Percentiles rank a stretch among this genome's conserved stretches.
Conservation (phyloP, 371 early-diverging fungal genomes). For the Apophysomyces trapeziformis region DNA sequence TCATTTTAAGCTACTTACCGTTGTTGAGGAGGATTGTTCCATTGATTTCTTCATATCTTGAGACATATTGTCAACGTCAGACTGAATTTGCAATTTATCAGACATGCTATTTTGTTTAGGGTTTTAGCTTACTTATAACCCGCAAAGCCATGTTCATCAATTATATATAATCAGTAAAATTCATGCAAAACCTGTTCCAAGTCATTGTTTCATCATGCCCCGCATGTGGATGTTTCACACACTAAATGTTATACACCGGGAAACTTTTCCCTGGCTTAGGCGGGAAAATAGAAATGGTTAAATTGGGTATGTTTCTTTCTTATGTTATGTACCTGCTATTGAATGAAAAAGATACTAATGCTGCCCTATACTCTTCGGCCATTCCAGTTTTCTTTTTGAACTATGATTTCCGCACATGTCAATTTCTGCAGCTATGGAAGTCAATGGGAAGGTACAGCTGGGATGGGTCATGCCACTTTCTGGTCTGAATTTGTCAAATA, state of each 20-base stretch:
- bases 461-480: too few species aligned
- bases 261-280: too few species aligned
- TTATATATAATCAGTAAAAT: background rate
- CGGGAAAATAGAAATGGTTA: too few species aligned
- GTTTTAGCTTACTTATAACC: background rate
- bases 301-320: too few species aligned
- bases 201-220: slow-evolving; percentile 4
- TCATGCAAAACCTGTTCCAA: background rate
- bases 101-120: background rate
- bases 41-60: background rate
- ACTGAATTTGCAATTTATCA: slow-evolving; percentile 3
- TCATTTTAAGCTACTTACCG: background rate
- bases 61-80: slow-evolving; percentile 1
- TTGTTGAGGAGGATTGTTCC: background rate
- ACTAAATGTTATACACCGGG: background rate
- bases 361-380: too few species aligned
- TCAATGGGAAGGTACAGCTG: too few species aligned
- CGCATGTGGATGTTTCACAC: background rate
- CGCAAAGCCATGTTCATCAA: background rate
- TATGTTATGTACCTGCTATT: too few species aligned
- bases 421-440: too few species aligned
- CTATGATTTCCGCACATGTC: too few species aligned
- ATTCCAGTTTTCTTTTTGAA: too few species aligned
- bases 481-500: too few species aligned
- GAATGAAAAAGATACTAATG: too few species aligned